Percentiles rank a stretch among this genome's conserved stretches.
Conservation (phyloP, 176 grass and related monocot species). For the Alloteropsis semialata region DNA sequence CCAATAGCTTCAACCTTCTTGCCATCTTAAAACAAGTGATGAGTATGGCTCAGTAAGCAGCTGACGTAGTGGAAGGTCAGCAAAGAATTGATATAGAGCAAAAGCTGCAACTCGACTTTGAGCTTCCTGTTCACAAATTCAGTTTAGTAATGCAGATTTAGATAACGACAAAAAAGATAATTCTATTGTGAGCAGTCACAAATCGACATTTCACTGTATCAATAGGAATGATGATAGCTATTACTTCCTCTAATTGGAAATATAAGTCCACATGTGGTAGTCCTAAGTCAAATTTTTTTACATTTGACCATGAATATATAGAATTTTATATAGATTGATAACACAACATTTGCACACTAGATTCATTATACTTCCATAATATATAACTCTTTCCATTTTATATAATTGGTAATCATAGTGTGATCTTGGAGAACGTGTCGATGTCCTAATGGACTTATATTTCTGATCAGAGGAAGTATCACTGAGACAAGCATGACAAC, state of each 20-base stretch:
- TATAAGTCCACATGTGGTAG: too few relatives aligned
- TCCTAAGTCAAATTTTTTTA: too few relatives aligned
- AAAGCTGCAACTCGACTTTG: conserved; percentile 84
- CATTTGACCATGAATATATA: too few relatives aligned
- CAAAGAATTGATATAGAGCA: conserved; percentile 87
- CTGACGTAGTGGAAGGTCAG: conserved; percentile 77
- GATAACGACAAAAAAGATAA: conserved; percentile 11
- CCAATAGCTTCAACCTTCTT: conserved; percentile 58
- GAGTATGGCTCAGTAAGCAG: conserved; percentile 82
- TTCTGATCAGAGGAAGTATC: background rate
- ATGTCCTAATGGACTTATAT: too few relatives aligned
- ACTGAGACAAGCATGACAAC: background rate
- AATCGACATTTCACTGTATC: background rate
- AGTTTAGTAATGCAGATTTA: conserved; percentile 1
- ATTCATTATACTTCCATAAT: too few relatives aligned
- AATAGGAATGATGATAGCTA: background rate
- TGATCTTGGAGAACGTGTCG: too few relatives aligned
- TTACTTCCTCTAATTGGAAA: background rate
- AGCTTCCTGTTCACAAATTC: conserved; percentile 63
- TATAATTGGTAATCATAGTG: too few relatives aligned
- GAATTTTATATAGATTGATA: too few relatives aligned
- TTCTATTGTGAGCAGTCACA: conserved; percentile 6
- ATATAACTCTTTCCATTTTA: too few relatives aligned
- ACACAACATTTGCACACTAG: too few relatives aligned
- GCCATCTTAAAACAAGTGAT: conserved; percentile 86